A percentile compares a stretch with the other conserved stretches of the same genome.
Conservation (phyloP, 176 grass and related monocot genomes). For the Carex pumila region DNA sequence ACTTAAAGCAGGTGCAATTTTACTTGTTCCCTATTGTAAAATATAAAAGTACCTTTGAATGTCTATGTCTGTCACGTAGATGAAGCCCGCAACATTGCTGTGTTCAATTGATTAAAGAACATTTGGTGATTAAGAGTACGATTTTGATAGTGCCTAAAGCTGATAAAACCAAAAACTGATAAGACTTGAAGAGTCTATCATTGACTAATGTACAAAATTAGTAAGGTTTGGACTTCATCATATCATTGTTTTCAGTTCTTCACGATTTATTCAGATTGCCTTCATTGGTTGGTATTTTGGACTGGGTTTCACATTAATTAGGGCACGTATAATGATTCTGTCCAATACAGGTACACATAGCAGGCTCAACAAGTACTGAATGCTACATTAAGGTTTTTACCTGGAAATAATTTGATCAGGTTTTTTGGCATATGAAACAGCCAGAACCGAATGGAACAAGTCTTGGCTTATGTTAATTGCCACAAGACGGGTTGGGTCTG, state of each 20-base stretch:
- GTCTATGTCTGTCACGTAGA: slow-evolving; percentile 91
- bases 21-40: background rate
- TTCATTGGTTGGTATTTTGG: background rate
- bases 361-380: background rate
- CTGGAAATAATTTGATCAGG: slow-evolving; percentile 91
- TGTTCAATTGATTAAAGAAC: slow-evolving; percentile 6
- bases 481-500: slow-evolving; percentile 65
- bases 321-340: background rate
- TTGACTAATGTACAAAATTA: background rate
- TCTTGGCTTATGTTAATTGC: slow-evolving; percentile 85
- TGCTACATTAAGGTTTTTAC: slow-evolving; percentile 24
- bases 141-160: background rate
- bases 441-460: slow-evolving; percentile 81
- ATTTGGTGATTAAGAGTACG: slow-evolving; percentile 12
- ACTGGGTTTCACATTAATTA: background rate
- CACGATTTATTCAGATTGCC: background rate
- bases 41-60: slow-evolving; percentile 57
- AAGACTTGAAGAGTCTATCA: background rate
- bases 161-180: background rate
- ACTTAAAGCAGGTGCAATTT: background rate
- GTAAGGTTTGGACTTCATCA: background rate
- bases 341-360: background rate
- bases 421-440: slow-evolving; percentile 86
- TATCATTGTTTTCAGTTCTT: background rate
- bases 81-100: slow-evolving; percentile 91